phyloP scores from a whole-genome alignment of 495 filamentous ascomycete genomes.

The Neurospora sp. region DNA sequence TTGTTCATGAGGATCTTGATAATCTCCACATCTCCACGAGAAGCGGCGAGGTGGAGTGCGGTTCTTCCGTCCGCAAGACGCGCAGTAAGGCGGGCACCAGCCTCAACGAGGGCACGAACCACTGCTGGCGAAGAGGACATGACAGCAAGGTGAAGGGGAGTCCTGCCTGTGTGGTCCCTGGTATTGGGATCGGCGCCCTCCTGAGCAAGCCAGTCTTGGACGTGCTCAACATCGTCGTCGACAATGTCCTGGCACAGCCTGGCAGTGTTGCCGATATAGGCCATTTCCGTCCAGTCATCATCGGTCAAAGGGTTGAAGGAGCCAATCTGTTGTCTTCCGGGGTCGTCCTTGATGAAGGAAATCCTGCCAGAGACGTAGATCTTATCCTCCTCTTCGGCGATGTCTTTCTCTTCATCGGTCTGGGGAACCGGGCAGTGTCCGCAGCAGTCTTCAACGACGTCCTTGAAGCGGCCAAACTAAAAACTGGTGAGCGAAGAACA shows the following conservation, averaged over 20 bases:
- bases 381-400: constrained; percentile 59
- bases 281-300: constrained; percentile 72
- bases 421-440: constrained; percentile 59
- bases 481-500: constrained; percentile 4
- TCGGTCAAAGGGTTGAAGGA: constrained; percentile 72
- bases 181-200: constrained; percentile 50
- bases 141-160: constrained; percentile 66
- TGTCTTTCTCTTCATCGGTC: constrained; percentile 57
- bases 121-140: constrained; percentile 56
- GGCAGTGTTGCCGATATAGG: constrained; percentile 64
- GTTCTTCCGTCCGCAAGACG: constrained; percentile 69
- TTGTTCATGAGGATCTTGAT: constrained; percentile 56
- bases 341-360: constrained; percentile 65
- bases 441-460: constrained; percentile 71
- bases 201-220: constrained; percentile 56
- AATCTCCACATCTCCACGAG: constrained; percentile 55
- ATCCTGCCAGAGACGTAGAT: constrained; percentile 61
- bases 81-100: constrained; percentile 59
- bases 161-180: constrained; percentile 69
- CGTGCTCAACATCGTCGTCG: constrained; percentile 52
- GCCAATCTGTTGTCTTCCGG: constrained; percentile 55
- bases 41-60: constrained; percentile 67
- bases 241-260: constrained; percentile 67
- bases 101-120: constrained; percentile 59
- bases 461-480: constrained; percentile 48